These are phyloP conservation scores for Abrus precatorius DNA, from an alignment of 306 rosid genomes.

Conservation along the genomic window DNA sequence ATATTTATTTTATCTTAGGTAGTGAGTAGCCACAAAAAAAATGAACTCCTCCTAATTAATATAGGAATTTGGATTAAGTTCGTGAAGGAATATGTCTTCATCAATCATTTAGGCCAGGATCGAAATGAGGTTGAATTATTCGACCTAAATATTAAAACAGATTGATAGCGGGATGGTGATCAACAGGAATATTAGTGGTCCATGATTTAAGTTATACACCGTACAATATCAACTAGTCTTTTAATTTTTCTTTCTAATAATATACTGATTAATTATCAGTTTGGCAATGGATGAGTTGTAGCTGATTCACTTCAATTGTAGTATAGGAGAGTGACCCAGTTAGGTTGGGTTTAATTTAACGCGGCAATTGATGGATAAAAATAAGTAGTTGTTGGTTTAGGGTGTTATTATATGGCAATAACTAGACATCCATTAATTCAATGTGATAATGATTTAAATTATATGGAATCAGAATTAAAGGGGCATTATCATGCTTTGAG, in stretches of 20 bases:
- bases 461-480: constrained; percentile 2
- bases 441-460: constrained; percentile 13
- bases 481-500: background rate
- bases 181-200: background rate
- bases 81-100: background rate
- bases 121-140: constrained; percentile 1
- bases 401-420: background rate
- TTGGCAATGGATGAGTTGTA: background rate
- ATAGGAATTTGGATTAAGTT: constrained; percentile 1
- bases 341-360: background rate
- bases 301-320: background rate
- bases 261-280: background rate
- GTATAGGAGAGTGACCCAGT: background rate
- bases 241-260: background rate
- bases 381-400: background rate
- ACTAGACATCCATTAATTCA: constrained; percentile 5
- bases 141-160: constrained; percentile 4
- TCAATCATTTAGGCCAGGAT: background rate
- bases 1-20: too few relatives aligned
- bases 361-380: background rate
- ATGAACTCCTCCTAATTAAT: background rate
- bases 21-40: too few relatives aligned
- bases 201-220: background rate
- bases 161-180: background rate
- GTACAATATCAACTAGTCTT: background rate